Conservation (phyloP, 2,329 filamentous ascomycete genomes). For the Purpureocillium takamizusanense region DNA sequence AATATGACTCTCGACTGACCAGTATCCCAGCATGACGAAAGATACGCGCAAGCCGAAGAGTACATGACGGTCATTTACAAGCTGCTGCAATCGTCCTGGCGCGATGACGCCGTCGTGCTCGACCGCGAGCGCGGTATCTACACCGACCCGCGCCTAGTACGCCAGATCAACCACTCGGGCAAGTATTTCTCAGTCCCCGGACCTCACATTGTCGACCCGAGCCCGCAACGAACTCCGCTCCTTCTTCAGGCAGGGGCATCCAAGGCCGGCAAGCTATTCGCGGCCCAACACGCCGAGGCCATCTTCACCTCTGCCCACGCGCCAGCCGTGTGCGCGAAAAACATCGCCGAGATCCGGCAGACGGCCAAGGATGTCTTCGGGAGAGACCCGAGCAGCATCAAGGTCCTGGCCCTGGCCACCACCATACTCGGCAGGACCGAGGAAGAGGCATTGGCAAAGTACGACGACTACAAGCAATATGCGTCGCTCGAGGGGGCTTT, state of each 20-base stretch:
- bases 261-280: constrained; percentile 55
- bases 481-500: constrained; percentile 55
- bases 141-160: constrained; percentile 38
- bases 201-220: constrained; percentile 56
- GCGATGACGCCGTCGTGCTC: constrained; percentile 54
- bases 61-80: constrained; percentile 59
- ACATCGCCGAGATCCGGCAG: constrained; percentile 52
- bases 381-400: constrained; percentile 51
- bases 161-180: constrained; percentile 57
- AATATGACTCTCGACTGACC: too few species aligned
- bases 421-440: constrained; percentile 57
- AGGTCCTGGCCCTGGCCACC: constrained; percentile 58
- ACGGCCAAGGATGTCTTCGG: constrained; percentile 43
- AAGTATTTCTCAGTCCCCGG: constrained; percentile 56
- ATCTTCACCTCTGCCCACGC: constrained; percentile 62
- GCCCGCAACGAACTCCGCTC: constrained; percentile 59
- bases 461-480: constrained; percentile 50
- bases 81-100: constrained; percentile 58
- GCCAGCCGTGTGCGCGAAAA: constrained; percentile 50
- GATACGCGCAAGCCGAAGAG: constrained; percentile 55
- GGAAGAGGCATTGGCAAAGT: constrained; percentile 57
- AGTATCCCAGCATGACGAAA: constrained; percentile 57
- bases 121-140: constrained; percentile 52
- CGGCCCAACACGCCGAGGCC: constrained; percentile 60
- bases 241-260: constrained; percentile 64